A percentile compares a stretch with the other conserved stretches of the same genome.
Evolutionary conservation across 352 stramenopile genomes (phyloP).

Genomic region (Phytophthora boehmeriae): DNA sequence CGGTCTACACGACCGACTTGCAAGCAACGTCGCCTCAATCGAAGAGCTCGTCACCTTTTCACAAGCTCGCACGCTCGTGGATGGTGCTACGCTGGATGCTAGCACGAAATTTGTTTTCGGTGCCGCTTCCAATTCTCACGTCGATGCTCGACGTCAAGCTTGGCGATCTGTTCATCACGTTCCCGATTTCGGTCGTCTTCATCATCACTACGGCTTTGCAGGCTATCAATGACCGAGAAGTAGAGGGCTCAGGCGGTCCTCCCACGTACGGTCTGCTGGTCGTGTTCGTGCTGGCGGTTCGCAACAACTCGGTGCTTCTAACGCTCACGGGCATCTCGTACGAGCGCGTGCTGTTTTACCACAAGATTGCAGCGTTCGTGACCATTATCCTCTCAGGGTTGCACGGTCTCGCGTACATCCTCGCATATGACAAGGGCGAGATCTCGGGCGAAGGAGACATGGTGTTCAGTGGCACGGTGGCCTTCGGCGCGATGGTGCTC

Average conservation of each 20-base stretch:
- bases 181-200: conserved; percentile 26
- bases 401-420: conserved; percentile 50
- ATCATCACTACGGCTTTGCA: conserved; percentile 23
- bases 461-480: conserved; percentile 26
- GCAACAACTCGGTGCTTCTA: conserved; percentile 60
- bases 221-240: conserved; percentile 19
- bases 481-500: conserved; percentile 38
- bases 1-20: conserved; percentile 23
- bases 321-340: conserved; percentile 49
- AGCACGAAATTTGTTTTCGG: conserved; percentile 31
- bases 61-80: conserved; percentile 27
- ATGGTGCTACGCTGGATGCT: conserved; percentile 35
- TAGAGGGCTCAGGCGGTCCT: conserved; percentile 19
- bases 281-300: conserved; percentile 46
- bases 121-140: conserved; percentile 33
- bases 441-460: conserved; percentile 29
- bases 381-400: conserved; percentile 42
- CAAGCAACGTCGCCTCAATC: conserved; percentile 11
- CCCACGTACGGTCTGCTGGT: conserved; percentile 41
- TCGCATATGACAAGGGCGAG: conserved; percentile 26
- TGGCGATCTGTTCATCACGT: conserved; percentile 38
- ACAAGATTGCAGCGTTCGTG: conserved; percentile 45
- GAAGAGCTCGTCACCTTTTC: conserved; percentile 15
- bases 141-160: conserved; percentile 40
- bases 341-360: conserved; percentile 57